Percentiles rank a stretch among this genome's conserved stretches.
Conservation (phyloP, 371 early-diverging fungal genomes). For the Batkoa obscura region DNA sequence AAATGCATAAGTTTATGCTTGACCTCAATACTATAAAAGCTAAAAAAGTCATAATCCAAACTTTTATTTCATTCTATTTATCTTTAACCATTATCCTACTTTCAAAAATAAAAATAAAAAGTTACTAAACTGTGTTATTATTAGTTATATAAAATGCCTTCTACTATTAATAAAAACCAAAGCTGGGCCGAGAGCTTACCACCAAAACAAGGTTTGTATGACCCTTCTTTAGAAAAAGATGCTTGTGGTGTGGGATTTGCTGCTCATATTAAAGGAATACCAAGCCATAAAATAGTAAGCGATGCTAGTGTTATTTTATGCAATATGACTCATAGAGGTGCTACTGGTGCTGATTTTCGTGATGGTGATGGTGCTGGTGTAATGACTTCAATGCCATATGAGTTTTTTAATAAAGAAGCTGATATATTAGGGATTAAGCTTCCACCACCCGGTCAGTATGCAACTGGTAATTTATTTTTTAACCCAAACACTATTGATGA, state of each 20-base stretch:
- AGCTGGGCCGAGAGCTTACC: constrained; percentile 71
- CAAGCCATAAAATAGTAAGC: constrained; percentile 70
- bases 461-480: constrained; percentile 84
- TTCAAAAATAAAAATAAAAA: no score
- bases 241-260: constrained; percentile 95
- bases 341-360: constrained; percentile 68
- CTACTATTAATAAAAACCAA: no score
- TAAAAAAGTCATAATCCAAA: no score
- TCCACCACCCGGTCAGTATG: constrained; percentile 67
- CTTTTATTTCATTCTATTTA: no score
- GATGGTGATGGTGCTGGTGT: constrained; percentile 83
- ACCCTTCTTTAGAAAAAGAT: constrained; percentile 79
- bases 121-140: no score
- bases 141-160: no score
- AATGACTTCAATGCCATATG: constrained; percentile 85
- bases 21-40: no score
- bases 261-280: constrained; percentile 65
- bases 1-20: no score
- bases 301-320: constrained; percentile 77
- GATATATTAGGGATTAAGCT: constrained; percentile 26
- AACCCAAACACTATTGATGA: constrained; percentile 35
- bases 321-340: constrained; percentile 95
- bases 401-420: constrained; percentile 36
- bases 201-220: constrained; percentile 67
- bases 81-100: no score